A percentile compares a stretch with the other conserved stretches of the same genome.
These are phyloP conservation scores for Silene coronaria DNA, from an alignment of 179 eudicot species.

Conservation along the genomic window DNA sequence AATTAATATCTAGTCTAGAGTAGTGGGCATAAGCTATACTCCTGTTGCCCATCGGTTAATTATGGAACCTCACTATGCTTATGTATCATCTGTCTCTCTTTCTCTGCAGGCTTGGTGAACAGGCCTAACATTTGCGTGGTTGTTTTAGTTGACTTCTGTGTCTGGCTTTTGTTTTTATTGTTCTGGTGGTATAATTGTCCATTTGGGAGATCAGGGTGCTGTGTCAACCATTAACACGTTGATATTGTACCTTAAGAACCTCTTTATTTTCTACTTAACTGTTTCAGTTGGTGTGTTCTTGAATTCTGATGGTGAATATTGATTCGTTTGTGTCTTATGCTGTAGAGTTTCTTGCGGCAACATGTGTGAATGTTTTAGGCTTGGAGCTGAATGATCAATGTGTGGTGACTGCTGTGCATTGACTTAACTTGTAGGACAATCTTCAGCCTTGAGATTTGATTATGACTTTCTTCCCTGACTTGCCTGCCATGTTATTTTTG, in stretches of 20 bases:
- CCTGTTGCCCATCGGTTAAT: not conserved
- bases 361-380: not conserved
- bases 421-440: not conserved
- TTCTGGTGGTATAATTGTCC: not conserved
- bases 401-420: not conserved
- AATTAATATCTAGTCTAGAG: not conserved
- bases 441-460: conserved; percentile 1
- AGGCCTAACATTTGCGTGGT: not conserved
- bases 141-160: not conserved
- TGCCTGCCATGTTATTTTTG: conserved; percentile 17
- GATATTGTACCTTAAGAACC: not conserved
- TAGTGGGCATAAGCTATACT: not conserved
- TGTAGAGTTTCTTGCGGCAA: not conserved
- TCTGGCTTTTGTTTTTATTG: not conserved
- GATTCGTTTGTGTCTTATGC: not conserved
- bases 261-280: not conserved
- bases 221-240: not conserved
- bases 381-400: not conserved
- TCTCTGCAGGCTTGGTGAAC: not conserved
- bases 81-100: not conserved
- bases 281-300: not conserved
- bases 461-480: not conserved
- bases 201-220: not conserved
- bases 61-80: not conserved
- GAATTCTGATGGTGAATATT: conserved; percentile 4